Conservation (phyloP, 2,329 filamentous ascomycete species). For the Chaetomiaceae sp. region DNA sequence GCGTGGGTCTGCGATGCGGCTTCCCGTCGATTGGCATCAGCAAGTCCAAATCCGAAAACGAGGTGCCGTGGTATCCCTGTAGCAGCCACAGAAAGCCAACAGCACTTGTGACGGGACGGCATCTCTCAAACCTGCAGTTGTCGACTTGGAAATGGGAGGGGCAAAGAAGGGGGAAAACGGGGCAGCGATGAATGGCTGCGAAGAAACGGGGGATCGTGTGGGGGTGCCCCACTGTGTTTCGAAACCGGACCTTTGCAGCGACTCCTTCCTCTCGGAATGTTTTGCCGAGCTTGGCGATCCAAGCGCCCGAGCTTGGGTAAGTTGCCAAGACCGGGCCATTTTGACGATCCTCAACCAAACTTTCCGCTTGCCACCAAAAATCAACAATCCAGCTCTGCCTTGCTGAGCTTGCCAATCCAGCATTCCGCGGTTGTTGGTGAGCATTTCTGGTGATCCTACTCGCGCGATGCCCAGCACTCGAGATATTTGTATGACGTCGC, state of each 20-base stretch:
- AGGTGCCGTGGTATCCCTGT: too few relatives aligned
- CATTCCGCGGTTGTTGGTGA: too few relatives aligned
- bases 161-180: conserved; percentile 1
- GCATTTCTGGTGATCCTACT: too few relatives aligned
- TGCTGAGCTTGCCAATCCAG: conserved; percentile 5
- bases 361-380: background rate
- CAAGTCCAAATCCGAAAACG: background rate
- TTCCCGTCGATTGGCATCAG: conserved; percentile 1
- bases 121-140: conserved; percentile 17
- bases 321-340: background rate
- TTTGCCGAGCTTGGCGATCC: background rate
- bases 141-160: conserved; percentile 3
- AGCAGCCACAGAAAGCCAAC: conserved; percentile 14
- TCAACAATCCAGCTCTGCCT: too few relatives aligned
- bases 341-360: conserved; percentile 11
- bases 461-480: background rate
- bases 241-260: conserved; percentile 11
- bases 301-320: background rate
- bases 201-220: background rate
- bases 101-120: conserved; percentile 10
- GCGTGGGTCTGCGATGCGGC: conserved; percentile 3
- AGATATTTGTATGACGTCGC: background rate
- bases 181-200: conserved; percentile 4
- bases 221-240: conserved; percentile 13
- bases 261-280: conserved; percentile 3